These are phyloP conservation scores for Trichoderma sp. DNA, from an alignment of 2,329 filamentous ascomycete genomes.

Conservation along the genomic window DNA sequence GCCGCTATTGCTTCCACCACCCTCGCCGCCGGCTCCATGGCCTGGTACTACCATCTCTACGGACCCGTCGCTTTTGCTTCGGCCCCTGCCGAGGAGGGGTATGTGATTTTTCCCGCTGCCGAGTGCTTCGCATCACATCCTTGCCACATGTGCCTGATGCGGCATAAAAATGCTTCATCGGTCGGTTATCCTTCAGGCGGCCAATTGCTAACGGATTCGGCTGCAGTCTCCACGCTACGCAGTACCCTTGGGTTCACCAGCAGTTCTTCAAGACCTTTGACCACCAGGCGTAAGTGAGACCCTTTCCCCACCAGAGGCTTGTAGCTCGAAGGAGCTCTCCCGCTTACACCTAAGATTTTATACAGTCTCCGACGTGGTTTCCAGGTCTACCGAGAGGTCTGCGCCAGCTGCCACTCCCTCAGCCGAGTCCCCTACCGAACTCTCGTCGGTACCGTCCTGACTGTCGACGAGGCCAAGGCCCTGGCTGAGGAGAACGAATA, in stretches of 20 bases:
- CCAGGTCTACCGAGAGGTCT: conserved; percentile 99
- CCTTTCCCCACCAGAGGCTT: background rate
- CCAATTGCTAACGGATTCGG: conserved; percentile 29
- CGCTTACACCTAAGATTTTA: background rate
- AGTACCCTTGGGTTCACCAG: conserved; percentile 94
- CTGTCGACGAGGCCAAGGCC: conserved; percentile 95
- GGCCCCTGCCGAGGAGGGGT: conserved; percentile 98
- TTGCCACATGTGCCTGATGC: conserved; percentile 25
- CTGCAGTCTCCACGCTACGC: conserved; percentile 78
- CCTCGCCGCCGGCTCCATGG: conserved; percentile 81
- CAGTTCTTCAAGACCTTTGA: conserved; percentile 95
- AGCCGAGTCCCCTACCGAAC: conserved; percentile 89
- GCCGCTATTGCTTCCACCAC: conserved; percentile 83
- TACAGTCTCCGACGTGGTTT: conserved; percentile 92
- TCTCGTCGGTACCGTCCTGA: conserved; percentile 87
- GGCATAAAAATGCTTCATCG: conserved; percentile 33
- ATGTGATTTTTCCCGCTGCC: conserved; percentile 46
- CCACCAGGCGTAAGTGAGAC: conserved; percentile 76
- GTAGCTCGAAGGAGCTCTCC: background rate
- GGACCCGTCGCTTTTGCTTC: conserved; percentile 82
- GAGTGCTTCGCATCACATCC: background rate
- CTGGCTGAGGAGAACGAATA: conserved; percentile 98
- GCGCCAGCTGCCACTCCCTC: conserved; percentile 95
- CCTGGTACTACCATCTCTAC: conserved; percentile 97
- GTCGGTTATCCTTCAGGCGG: conserved; percentile 20